Percentiles rank a stretch among this genome's conserved stretches.
Conservation (phyloP, 2,329 filamentous ascomycete genomes). For the Aspergillus sp. region DNA sequence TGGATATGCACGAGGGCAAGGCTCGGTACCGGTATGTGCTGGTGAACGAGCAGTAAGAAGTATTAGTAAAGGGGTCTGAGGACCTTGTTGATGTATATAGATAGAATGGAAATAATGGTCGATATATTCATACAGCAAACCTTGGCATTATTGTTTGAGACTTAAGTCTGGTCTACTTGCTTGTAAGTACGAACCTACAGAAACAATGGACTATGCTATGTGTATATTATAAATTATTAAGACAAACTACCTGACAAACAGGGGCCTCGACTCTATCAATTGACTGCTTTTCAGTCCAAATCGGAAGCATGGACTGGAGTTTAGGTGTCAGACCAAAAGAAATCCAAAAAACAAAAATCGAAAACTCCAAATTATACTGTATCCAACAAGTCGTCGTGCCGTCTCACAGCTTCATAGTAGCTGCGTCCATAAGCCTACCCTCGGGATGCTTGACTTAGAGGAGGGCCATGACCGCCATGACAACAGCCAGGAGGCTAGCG, state of each 20-base stretch:
- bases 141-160: no score
- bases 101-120: background rate
- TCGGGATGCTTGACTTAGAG: conserved; percentile 27
- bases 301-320: background rate
- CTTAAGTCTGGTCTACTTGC: no score
- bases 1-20: conserved; percentile 46
- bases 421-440: background rate
- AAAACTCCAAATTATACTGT: conserved; percentile 3
- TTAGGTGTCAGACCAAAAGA: conserved; percentile 6
- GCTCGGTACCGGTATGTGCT: conserved; percentile 49
- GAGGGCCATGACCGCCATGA: conserved; percentile 38
- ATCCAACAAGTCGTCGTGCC: background rate
- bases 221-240: conserved; percentile 7
- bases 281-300: conserved; percentile 3
- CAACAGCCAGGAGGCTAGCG: conserved; percentile 36
- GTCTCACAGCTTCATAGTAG: background rate
- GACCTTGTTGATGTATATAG: background rate
- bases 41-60: conserved; percentile 34
- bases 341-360: background rate
- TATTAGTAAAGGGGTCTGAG: conserved; percentile 8
- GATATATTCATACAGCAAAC: no score
- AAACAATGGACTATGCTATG: conserved; percentile 7
- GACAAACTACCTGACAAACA: conserved; percentile 5
- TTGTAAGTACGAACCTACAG: no score
- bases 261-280: background rate